Percentiles rank a stretch among this genome's conserved stretches.
Evolutionary conservation across 306 rosid genomes (phyloP).

Genomic region (Quercus gilva): DNA sequence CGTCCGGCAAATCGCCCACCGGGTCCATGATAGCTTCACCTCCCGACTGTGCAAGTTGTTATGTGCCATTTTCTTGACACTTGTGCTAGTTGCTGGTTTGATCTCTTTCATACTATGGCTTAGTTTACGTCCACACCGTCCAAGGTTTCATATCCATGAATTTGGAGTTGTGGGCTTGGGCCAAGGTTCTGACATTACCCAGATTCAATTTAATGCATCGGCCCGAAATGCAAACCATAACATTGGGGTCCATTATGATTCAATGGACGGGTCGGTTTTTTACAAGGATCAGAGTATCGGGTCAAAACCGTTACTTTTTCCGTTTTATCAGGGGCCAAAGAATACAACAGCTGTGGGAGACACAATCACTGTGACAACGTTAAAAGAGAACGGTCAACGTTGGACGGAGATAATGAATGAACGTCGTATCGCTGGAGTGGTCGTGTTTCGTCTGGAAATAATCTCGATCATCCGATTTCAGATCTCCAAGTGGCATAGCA

Average conservation of each 20-base stretch:
- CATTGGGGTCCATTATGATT: conserved; percentile 57
- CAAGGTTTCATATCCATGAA: conserved; percentile 60
- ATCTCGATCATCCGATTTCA: conserved; percentile 54
- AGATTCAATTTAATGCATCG: conserved; percentile 38
- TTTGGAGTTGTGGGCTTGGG: conserved; percentile 58
- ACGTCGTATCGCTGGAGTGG: conserved; percentile 44
- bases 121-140: conserved; percentile 88
- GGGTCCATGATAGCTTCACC: conserved; percentile 79
- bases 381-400: conserved; percentile 46
- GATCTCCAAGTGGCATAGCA: conserved; percentile 60
- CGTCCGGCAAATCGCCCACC: conserved; percentile 55
- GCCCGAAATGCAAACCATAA: conserved; percentile 76
- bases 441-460: conserved; percentile 61
- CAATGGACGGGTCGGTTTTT: conserved; percentile 51
- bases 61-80: conserved; percentile 59
- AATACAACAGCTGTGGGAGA: conserved; percentile 45
- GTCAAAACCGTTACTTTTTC: conserved; percentile 27
- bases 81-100: conserved; percentile 55
- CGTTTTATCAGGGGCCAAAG: conserved; percentile 70
- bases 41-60: conserved; percentile 62
- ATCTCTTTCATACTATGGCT: conserved; percentile 70
- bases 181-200: conserved; percentile 49
- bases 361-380: conserved; percentile 38
- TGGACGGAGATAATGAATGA: conserved; percentile 68
- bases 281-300: conserved; percentile 67